Conservation (phyloP, 768 basidiomycete genomes). For the Trametes punicea region DNA sequence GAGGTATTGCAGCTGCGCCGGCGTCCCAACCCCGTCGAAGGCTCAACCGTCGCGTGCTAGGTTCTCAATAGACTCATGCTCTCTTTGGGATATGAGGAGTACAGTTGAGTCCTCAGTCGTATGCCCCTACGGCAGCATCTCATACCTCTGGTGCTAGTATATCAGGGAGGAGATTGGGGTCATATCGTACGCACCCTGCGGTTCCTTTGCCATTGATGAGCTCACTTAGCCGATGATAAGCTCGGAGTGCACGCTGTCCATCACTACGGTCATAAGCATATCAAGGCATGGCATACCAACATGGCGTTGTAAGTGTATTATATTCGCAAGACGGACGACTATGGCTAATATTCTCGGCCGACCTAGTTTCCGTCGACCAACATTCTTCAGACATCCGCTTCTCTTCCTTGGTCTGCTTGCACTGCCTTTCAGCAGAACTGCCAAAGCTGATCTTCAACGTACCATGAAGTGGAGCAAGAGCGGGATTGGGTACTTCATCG, state of each 20-base stretch:
- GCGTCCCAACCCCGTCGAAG: no score
- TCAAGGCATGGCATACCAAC: slow-evolving; percentile 55
- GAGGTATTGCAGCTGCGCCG: slow-evolving; percentile 38
- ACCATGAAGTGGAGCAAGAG: slow-evolving; percentile 21
- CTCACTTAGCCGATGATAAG: slow-evolving; percentile 9
- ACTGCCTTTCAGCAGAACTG: slow-evolving; percentile 33
- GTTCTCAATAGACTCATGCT: slow-evolving; percentile 29
- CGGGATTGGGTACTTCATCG: slow-evolving; percentile 33
- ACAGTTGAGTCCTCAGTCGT: slow-evolving; percentile 14
- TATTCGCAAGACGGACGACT: not conserved
- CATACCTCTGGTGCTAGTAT: not conserved
- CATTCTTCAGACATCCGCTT: slow-evolving; percentile 1
- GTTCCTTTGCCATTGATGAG: not conserved
- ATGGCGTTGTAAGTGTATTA: slow-evolving; percentile 36
- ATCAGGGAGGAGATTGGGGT: slow-evolving; percentile 50
- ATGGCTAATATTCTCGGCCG: no score
- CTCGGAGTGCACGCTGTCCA: slow-evolving; percentile 27
- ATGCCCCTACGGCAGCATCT: not conserved
- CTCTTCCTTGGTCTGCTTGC: slow-evolving; percentile 22
- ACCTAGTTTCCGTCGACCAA: not conserved
- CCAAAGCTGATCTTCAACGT: slow-evolving; percentile 30
- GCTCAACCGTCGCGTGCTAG: no score
- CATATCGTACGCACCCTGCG: slow-evolving; percentile 31
- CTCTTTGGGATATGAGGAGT: slow-evolving; percentile 27
- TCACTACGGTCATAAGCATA: slow-evolving; percentile 38